Evolutionary conservation across 2,329 filamentous ascomycete species (phyloP), one percentile per base, ranked within the genome.

Genomic region (Fusarium fujikuroi): DNA sequence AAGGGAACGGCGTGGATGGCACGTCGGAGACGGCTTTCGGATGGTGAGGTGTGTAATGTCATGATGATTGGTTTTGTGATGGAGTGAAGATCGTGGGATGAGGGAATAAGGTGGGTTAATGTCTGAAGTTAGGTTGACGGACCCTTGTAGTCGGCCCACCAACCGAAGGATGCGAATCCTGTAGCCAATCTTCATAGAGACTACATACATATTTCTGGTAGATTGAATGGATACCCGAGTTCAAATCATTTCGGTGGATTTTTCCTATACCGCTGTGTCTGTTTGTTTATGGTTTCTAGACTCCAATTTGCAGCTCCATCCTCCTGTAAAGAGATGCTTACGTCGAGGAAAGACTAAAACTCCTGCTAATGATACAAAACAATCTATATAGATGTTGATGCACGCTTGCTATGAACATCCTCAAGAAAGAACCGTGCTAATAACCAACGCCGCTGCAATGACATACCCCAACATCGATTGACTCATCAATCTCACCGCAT

Each of bases 1-100:
- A 79, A 70, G 3, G 78, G 77, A 1, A 75, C 39, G 7, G 69
- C 76, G 28, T 67, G 28, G 3, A 78, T 30, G 9, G 75, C 76
- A 5, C 75, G 75, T 28, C 44, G 15, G 6, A 70, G 53, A 7
- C 66, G 47, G 40, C 62, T 69, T 21, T 72, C 44, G 7, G 46
- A 36, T 6, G 19, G 0, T 7, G 25, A 15, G 10, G 14, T 9
- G 11, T 21, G 39, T 12, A 21, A 6, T 42, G 15, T 4, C 70
- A 73, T 73, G 10, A 1, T 56, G 30, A 10, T 28, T 39, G 7
- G n/a, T 9, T 18, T 9, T 28, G 1, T n/a, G 47, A 18, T 37
- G 16, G 14, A 14, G 19, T 11, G 11, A 40, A 12, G 15, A 30
- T 49, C 19, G 15, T 32, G 49, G 46, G 3, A 4, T 56, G 66